Evolutionary conservation across 139 green algal genomes (phyloP).

Genomic region (Limnomonas spitsbergensis): DNA sequence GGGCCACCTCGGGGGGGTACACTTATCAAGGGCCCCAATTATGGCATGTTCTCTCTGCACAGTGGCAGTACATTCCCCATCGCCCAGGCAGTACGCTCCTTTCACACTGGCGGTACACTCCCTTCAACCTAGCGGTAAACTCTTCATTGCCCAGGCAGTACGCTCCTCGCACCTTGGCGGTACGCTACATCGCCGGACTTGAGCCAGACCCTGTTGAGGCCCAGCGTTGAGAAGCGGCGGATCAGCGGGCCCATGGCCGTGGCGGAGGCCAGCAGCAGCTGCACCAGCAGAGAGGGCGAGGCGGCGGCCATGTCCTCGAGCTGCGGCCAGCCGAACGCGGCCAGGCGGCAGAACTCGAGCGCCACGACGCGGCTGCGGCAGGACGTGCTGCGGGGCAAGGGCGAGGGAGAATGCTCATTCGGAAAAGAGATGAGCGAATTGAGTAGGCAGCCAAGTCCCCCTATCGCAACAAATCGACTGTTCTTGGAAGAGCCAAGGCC

Average conservation of each 20-base stretch:
- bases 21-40: too few relatives aligned
- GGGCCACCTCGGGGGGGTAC: too few relatives aligned
- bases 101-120: too few relatives aligned
- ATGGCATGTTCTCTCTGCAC: too few relatives aligned
- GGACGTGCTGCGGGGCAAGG: background rate
- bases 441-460: too few relatives aligned
- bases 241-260: slow-evolving; percentile 57
- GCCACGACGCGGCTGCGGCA: slow-evolving; percentile 27
- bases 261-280: slow-evolving; percentile 52
- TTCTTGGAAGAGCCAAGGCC: too few relatives aligned
- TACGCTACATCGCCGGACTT: slow-evolving; percentile 64
- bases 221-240: slow-evolving; percentile 67
- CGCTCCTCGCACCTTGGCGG: slow-evolving; percentile 42
- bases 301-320: slow-evolving; percentile 37
- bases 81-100: too few relatives aligned
- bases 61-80: too few relatives aligned
- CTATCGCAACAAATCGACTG: too few relatives aligned
- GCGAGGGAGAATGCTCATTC: background rate
- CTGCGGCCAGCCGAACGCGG: slow-evolving; percentile 50
- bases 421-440: background rate
- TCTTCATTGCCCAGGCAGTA: too few relatives aligned
- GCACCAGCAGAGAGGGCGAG: background rate
- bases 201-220: slow-evolving; percentile 75
- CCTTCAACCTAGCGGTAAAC: too few relatives aligned
- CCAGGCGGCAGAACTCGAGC: slow-evolving; percentile 32